phyloP scores from a whole-genome alignment of 495 filamentous ascomycete species.

The Penicillium lagena region DNA sequence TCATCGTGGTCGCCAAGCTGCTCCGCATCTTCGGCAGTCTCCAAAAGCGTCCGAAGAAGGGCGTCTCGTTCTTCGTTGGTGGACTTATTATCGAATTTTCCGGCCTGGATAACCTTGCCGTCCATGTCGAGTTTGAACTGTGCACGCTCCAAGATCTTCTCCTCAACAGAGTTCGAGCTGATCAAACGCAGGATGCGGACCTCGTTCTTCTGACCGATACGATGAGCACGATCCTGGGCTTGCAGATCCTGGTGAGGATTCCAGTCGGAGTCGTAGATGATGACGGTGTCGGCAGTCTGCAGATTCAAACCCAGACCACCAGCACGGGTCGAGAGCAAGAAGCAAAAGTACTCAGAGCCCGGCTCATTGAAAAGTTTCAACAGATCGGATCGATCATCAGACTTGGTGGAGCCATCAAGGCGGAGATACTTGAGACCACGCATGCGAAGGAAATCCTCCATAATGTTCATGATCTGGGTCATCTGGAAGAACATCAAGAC shows the following conservation, averaged over 20 bases:
- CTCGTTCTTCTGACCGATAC: slow-evolving; percentile 99
- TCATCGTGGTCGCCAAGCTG: slow-evolving; percentile 73
- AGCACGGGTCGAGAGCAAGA: slow-evolving; percentile 96
- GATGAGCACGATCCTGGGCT: slow-evolving; percentile 98
- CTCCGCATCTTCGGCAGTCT: slow-evolving; percentile 82
- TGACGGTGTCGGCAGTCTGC: slow-evolving; percentile 96
- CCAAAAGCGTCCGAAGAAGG: slow-evolving; percentile 83
- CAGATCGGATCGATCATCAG: slow-evolving; percentile 91
- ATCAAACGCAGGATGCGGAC: slow-evolving; percentile 93
- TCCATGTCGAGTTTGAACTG: slow-evolving; percentile 99
- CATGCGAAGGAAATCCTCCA: slow-evolving; percentile 94
- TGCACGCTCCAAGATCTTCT: slow-evolving; percentile 95
- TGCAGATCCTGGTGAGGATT: slow-evolving; percentile 99
- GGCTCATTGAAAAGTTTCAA: slow-evolving; percentile 85
- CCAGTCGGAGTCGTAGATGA: slow-evolving; percentile 99
- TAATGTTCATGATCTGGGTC: slow-evolving; percentile 99
- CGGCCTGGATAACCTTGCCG: slow-evolving; percentile 97
- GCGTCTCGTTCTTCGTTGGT: slow-evolving; percentile 97
- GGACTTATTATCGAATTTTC: slow-evolving; percentile 99
- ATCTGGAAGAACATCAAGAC: slow-evolving; percentile 99
- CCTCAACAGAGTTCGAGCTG: slow-evolving; percentile 93
- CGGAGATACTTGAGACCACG: slow-evolving; percentile 79
- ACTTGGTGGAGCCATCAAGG: slow-evolving; percentile 93
- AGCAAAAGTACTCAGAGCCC: slow-evolving; percentile 90
- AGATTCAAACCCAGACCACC: slow-evolving; percentile 96